Base-by-base conservation (phyloP, 169 alveolate genomes). In the Theileria parva region DNA sequence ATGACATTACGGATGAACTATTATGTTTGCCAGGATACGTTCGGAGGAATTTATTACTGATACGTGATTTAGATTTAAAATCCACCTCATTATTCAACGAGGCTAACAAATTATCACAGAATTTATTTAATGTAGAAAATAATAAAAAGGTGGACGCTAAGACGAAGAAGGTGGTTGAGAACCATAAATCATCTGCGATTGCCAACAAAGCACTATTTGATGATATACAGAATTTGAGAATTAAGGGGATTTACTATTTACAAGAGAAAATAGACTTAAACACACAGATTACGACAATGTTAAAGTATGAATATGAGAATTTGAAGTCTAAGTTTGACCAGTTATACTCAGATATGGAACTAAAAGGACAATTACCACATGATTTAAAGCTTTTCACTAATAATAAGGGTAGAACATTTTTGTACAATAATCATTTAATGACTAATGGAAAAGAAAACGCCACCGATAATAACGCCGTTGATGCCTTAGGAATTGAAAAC, bases 201-300 rank as follows among this genome's bases (percentile, higher is more conserved):
- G 48, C 48, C 48, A 37, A 37, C 8, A 37, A 37, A 37, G 48
- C 48, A 37, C 69, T 25, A 3, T 61, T 61, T 61, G 87, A 85
- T 13, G 79, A 63, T 9, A 77, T 85, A 2, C 91, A 85, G 79
- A 71, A 34, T 27, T 59, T 73, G 19, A 77, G 95, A 27, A 88
- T 81, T 79, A 86, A 87, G 7, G 89, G 92, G 23, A 76, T 87
- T 63, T 80, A 88, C 11, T 57, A 81, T 23, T 60, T 85, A 53
- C 87, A 86, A 53, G 95, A 91, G 80, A 91, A 91, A 48, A 64
- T 91, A 28, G 89, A 88, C 64, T 77, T 91, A 0, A 91, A 91
- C 77, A 87, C 85, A 51, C 95, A 91, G 48, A 79, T 91, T 34
- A 59, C 93, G 12, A 75, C 86, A 28, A 87, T 91, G 89, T 74